Conservation (phyloP, 2,329 filamentous ascomycete genomes). For the Sporothrix curviconia region DNA sequence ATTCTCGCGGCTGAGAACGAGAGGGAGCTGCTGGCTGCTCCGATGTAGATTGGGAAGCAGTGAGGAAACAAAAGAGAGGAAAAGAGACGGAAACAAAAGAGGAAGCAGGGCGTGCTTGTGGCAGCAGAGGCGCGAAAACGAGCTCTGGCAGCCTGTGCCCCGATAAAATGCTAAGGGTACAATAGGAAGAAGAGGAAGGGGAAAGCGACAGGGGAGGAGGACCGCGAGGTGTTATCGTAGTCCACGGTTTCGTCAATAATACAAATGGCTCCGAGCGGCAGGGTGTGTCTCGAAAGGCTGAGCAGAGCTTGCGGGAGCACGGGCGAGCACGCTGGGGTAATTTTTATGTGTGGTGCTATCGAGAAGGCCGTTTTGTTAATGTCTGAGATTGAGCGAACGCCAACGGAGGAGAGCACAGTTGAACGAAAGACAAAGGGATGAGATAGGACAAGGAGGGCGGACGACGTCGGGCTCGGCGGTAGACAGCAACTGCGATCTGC, state of each 20-base stretch:
- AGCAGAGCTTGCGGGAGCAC: neutral
- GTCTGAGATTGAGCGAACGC: too few species aligned
- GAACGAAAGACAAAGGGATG: neutral
- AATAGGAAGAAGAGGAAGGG: neutral
- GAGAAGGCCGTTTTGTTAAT: neutral
- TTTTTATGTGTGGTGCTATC: neutral
- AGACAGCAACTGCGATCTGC: slow-evolving; percentile 6
- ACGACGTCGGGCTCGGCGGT: slow-evolving; percentile 7
- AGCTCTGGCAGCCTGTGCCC: too few species aligned
- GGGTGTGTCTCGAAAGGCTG: slow-evolving; percentile 3
- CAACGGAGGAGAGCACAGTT: neutral
- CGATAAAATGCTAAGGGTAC: too few species aligned
- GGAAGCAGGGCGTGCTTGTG: neutral
- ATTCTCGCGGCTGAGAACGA: neutral
- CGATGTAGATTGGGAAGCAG: neutral
- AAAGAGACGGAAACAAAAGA: neutral
- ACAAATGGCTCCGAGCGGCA: neutral
- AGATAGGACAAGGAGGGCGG: neutral
- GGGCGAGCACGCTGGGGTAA: neutral
- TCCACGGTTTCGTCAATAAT: neutral
- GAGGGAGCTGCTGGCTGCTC: neutral
- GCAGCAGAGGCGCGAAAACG: neutral
- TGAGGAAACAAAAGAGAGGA: slow-evolving; percentile 2
- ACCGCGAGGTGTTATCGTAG: neutral
- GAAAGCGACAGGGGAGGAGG: neutral